Base-by-base conservation (phyloP, 805 yeast species). In the Pichia manshurica region DNA sequence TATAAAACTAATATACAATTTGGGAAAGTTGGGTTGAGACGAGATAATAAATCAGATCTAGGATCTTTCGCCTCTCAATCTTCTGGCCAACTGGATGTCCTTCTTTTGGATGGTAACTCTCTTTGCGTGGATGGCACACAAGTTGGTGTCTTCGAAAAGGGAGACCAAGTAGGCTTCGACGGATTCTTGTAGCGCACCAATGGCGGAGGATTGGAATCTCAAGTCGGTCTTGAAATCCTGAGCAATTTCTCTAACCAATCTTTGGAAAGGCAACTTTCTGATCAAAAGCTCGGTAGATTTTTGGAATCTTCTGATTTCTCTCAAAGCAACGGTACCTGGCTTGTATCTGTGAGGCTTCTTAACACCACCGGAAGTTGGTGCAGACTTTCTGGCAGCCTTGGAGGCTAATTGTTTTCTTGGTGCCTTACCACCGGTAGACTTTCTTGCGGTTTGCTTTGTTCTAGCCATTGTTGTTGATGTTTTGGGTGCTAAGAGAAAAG, bases 111-210 rank as follows among this genome's bases (percentile, higher is more conserved):
- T 88, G 57, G 99, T 91, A 61, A 91, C 98, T 76, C 99, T 85
- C 83, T 93, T 91, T 65, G 98, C 99, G 74, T 91, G 99, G 60
- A 89, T 87, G 57, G 98, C 97, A 76, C 97, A 93, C 77, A 91
- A 80, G 78, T 90, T 91, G 58, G 98, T 93, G 72, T 93, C 98
- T 78, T 91, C 98, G 61, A 91, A 93, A 65, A 91, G 74, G 52
- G 96, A 87, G 47, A 91, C 96, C 63, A 93, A 78, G 80, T 89
- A 93, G 65, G 97, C 97, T 78, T 91, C 99, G 54, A 91, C 96
- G 55, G 98, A 90, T 75, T 93, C 99, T 73, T 91, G 99, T 63
- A 91, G 77, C 59, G 99, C 99, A 74, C 96, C 90, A 58, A 91
- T 85, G 57, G 99, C 99, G 57, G 95, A 86, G 49, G 96, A 86